Evolutionary conservation across 805 yeast species (phyloP), one percentile per base, ranked within the genome.

Genomic region (Kockiozyma suomiensis): DNA sequence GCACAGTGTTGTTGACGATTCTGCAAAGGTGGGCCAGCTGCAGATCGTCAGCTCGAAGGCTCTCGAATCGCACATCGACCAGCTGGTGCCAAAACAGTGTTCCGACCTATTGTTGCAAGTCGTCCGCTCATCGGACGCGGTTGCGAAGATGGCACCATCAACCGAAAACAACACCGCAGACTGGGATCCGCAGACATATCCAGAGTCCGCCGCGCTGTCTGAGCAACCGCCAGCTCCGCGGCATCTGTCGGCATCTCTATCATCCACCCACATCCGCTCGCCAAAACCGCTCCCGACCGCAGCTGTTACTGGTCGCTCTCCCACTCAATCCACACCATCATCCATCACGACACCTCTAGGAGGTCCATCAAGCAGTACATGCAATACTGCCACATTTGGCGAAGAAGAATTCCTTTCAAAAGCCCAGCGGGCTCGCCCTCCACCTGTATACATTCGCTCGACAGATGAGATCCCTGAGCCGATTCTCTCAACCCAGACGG

Each of bases 401-500:
- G 48, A 51, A 7, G 53, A 43, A 17, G 19, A 13, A 12, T 57
- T 57, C 46, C 54, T 41, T 12, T 53, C 62, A 13, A 15, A 12
- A 3, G 62, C 58, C 7, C 62, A 58, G 51, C 62, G 42, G 30
- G n/a, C 13, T 3, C 46, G 62, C 21, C 62, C 62, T 6, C 32
- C 58, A 10, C 62, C 54, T 1, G 26, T 58, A 8, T 38, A 40
- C 15, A 15, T 41, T n/a, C 54, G 19, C 32, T 25, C 37, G n/a
- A 45, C 50, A 1, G 54, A 47, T 13, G 47, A 25, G 26, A 35
- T 58, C 13, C 62, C 62, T 8, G 33, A 13, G 28, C 56, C 50
- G 17, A 5, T 38, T 2, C 32, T 19, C 21, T 41, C 35, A 23
- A 35, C 21, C 30, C 12, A 17, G 17, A 13, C 32, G 30, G 46